Conservation (phyloP, 345 rosid species). For the Lumnitzera racemosa region DNA sequence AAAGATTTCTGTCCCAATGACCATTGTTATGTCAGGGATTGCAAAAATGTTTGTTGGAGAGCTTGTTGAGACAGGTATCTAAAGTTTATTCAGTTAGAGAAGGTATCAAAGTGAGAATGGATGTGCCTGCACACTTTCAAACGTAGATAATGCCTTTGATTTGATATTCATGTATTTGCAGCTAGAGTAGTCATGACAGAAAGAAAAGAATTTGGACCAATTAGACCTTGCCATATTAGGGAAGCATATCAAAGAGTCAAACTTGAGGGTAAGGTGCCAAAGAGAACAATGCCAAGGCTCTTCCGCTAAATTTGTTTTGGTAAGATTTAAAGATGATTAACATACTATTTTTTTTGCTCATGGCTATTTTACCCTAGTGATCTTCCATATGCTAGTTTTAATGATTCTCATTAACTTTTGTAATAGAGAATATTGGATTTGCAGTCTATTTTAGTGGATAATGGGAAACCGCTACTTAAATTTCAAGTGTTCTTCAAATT, state of each 20-base stretch:
- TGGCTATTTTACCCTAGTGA: no score
- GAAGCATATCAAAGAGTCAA: slow-evolving; percentile 84
- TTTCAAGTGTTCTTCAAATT: no score
- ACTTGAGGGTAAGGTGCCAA: slow-evolving; percentile 86
- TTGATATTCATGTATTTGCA: slow-evolving; percentile 19
- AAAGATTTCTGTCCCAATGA: slow-evolving; percentile 72
- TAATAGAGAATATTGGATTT: no score
- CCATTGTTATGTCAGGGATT: slow-evolving; percentile 80
- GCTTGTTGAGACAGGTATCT: slow-evolving; percentile 79
- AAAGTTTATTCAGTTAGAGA: not conserved
- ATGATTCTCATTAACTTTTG: no score
- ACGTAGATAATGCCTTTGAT: not conserved
- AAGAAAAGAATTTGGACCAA: slow-evolving; percentile 88
- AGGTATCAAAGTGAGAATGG: not conserved
- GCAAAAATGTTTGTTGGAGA: slow-evolving; percentile 99
- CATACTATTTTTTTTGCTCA: no score
- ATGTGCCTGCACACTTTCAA: no score
- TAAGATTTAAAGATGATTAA: no score
- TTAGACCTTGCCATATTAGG: slow-evolving; percentile 91
- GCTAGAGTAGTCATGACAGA: slow-evolving; percentile 87
- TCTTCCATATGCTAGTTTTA: no score
- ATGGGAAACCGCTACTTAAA: no score
- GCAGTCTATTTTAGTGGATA: no score
- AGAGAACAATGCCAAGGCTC: slow-evolving; percentile 79
- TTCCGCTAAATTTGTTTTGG: slow-evolving; percentile 39